A percentile compares a stretch with the other conserved stretches of the same genome.
Evolutionary conservation across 345 rosid species (phyloP).

Genomic region (Toxicodendron radicans): DNA sequence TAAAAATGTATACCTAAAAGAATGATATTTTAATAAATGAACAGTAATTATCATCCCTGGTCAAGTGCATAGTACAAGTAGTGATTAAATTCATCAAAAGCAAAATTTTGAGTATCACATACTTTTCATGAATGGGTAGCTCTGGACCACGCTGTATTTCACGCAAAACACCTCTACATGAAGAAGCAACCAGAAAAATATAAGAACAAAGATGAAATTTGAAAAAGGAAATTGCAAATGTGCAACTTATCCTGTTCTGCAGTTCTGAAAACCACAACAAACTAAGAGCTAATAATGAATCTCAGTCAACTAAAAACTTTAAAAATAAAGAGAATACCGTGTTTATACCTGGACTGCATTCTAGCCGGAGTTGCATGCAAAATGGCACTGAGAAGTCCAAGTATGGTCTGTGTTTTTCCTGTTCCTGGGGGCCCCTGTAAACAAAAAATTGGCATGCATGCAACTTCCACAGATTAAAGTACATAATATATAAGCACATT

Average conservation of each 20-base stretch:
- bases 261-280: conserved; percentile 1
- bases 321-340: conserved; percentile 6
- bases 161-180: conserved; percentile 47
- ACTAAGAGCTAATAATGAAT: not conserved
- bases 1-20: not conserved
- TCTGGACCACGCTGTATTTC: conserved; percentile 53
- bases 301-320: conserved; percentile 7
- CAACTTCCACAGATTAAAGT: conserved; percentile 15
- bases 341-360: conserved; percentile 59
- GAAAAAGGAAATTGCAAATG: not conserved
- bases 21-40: not conserved
- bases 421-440: conserved; percentile 98
- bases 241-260: not conserved
- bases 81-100: not conserved
- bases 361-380: conserved; percentile 94
- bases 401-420: conserved; percentile 97
- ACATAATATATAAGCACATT: not conserved
- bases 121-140: conserved; percentile 76
- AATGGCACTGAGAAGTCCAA: conserved; percentile 89
- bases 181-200: conserved; percentile 10
- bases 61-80: not conserved
- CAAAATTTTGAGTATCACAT: conserved; percentile 26
- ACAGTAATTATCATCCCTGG: not conserved
- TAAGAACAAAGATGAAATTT: conserved; percentile 4
- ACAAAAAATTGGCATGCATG: conserved; percentile 16